Percentiles rank a stretch among this genome's conserved stretches.
These are phyloP conservation scores for Tulasnella sp. DNA, from an alignment of 768 basidiomycete genomes.

Conservation along the genomic window DNA sequence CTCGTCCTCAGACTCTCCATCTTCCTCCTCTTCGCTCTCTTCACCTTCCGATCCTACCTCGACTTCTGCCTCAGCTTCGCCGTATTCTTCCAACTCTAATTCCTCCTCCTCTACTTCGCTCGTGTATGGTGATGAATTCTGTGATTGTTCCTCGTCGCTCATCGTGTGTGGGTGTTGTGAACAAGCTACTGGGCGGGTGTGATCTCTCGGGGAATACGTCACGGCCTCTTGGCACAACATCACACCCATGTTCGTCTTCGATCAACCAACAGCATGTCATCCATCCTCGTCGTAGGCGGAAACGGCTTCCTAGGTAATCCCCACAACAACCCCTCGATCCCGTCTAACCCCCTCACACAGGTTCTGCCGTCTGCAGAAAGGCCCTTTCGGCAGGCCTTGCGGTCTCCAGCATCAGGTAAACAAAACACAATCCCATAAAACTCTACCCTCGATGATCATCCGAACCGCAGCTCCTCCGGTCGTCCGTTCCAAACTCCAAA, in stretches of 20 bases:
- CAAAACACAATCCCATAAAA: neutral
- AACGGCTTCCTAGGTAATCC: slow-evolving; percentile 86
- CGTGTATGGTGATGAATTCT: neutral
- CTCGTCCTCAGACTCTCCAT: slow-evolving; percentile 21
- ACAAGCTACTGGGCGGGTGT: neutral
- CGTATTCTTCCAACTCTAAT: slow-evolving; percentile 19
- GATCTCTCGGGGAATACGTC: neutral
- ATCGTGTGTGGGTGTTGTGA: too few species aligned
- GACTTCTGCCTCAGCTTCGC: slow-evolving; percentile 14
- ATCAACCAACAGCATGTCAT: too few species aligned
- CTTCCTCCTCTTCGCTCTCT: slow-evolving; percentile 19
- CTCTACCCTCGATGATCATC: neutral
- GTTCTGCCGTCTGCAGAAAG: slow-evolving; percentile 85
- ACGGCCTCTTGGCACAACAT: neutral
- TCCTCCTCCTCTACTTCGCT: slow-evolving; percentile 7
- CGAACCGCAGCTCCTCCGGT: slow-evolving; percentile 59
- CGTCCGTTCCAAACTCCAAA: slow-evolving; percentile 75
- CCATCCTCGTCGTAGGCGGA: slow-evolving; percentile 88
- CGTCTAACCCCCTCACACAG: slow-evolving; percentile 30
- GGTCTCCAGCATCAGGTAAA: slow-evolving; percentile 81
- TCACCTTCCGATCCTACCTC: slow-evolving; percentile 14
- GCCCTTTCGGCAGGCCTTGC: slow-evolving; percentile 73
- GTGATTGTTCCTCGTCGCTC: slow-evolving; percentile 14
- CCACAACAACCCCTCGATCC: neutral
- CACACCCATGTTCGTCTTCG: neutral